Evolutionary conservation across 73 alveolate species (phyloP), one percentile per base, ranked within the genome.

Genomic region (Symbiodinium pilosum): DNA sequence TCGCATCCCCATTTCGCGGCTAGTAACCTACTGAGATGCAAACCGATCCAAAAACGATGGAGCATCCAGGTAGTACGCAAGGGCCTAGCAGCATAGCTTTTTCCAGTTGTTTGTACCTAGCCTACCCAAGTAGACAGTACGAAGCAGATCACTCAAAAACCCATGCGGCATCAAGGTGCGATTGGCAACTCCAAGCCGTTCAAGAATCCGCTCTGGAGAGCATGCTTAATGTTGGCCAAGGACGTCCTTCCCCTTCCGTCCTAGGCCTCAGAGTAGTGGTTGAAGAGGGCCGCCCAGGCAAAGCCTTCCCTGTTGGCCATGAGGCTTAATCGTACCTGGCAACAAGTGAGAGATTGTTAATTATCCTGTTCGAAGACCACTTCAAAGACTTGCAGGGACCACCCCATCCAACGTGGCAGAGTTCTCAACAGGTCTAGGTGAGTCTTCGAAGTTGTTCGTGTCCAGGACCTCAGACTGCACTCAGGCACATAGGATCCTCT

Each of bases 211-310:
- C 84, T 24, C 39, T 24, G 16, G 84, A 75, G 38, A 75, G n/a
- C n/a, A 12, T 11, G 18, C 43, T 9, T 5, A 75, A 75, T 21
- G 4, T 51, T 34, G 52, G 28, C 26, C 47, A 8, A 43, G 52
- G 28, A n/a, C n/a, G n/a, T n/a, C n/a, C n/a, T 41, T 8, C 71
- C 71, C 41, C 91, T 36, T 11, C 69, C 54, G 43, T 43, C 64
- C 64, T 42, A 38, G 20, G 87, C 96, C 96, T 91, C 96, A 34
- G 84, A 6, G 32, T 91, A 91, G 77, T 91, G 40, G 28, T 84
- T 34, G 52, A 91, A 91, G 77, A 83, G 51, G 38, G 96, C 96
- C 8, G 88, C 96, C 96, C 96, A 91, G 8, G 96, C 96, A 68
- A 32, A 91, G 43, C 96, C 96, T 34, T 64, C 88, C 4, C 96